Percentiles rank a stretch among this genome's conserved stretches.
Conservation (phyloP, 2,329 filamentous ascomycete genomes). For the Cercospora beticola region DNA sequence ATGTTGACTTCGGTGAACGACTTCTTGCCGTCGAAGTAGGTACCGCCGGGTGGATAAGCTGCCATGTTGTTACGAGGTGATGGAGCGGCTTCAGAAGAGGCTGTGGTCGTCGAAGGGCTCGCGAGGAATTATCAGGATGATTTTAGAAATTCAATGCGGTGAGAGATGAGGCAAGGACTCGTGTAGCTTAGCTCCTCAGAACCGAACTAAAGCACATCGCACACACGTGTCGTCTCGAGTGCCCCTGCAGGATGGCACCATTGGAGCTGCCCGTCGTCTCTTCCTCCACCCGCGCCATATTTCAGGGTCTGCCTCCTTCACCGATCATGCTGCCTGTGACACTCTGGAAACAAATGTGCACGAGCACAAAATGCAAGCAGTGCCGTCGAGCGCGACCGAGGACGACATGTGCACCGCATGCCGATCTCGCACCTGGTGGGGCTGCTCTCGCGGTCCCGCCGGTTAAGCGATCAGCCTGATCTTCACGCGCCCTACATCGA, state of each 20-base stretch:
- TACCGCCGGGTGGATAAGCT: slow-evolving; percentile 56
- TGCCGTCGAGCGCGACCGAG: neutral
- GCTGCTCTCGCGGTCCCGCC: neutral
- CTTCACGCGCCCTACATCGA: neutral
- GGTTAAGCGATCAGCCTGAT: slow-evolving; percentile 11
- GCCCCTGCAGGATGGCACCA: slow-evolving; percentile 1
- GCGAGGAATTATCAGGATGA: neutral
- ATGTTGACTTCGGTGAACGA: slow-evolving; percentile 83
- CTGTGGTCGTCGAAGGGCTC: neutral
- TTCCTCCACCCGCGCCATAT: neutral
- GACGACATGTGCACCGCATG: neutral
- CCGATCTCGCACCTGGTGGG: slow-evolving; percentile 8
- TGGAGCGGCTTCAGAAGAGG: neutral
- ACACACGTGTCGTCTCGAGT: slow-evolving; percentile 2
- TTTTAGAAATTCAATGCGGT: slow-evolving; percentile 1
- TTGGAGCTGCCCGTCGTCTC: neutral
- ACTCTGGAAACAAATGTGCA: neutral
- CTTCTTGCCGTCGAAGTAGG: slow-evolving; percentile 81
- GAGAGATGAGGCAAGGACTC: neutral
- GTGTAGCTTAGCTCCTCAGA: slow-evolving; percentile 1
- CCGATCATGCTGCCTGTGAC: neutral
- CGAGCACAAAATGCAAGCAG: neutral
- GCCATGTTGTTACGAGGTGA: slow-evolving; percentile 12
- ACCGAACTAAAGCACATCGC: neutral
- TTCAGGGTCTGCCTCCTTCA: neutral